Evolutionary conservation across 2,329 filamentous ascomycete species (phyloP).

Genomic region (Simplicillium sp.): DNA sequence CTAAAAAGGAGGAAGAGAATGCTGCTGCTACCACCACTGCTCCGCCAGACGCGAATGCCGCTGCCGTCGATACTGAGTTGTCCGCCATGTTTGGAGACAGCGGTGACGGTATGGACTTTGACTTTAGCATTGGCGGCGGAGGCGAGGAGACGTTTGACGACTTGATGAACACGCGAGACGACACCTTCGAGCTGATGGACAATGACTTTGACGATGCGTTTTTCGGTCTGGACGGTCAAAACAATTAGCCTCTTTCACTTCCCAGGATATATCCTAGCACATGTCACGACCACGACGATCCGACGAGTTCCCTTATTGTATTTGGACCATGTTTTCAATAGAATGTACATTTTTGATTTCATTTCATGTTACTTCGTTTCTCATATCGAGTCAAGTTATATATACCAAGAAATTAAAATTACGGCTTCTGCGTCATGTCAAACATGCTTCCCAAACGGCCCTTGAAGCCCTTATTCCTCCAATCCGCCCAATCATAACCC

Average conservation of each 20-base stretch:
- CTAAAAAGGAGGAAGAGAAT: conserved; percentile 6
- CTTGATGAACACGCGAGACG: conserved; percentile 33
- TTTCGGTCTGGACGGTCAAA: conserved; percentile 26
- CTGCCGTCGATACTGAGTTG: conserved; percentile 9
- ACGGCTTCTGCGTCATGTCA: conserved; percentile 25
- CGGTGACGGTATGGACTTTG: conserved; percentile 30
- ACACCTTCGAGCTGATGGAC: conserved; percentile 29
- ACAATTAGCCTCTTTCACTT: not conserved
- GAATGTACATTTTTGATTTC: not conserved
- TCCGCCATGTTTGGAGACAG: conserved; percentile 28
- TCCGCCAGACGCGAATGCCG: not conserved
- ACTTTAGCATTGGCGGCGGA: conserved; percentile 21
- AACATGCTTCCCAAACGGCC: conserved; percentile 27
- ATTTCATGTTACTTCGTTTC: not conserved
- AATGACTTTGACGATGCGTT: conserved; percentile 39
- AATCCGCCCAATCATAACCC: conserved; percentile 28
- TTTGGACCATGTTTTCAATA: not conserved
- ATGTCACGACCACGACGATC: too few species aligned
- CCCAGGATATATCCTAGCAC: not conserved
- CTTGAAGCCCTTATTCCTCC: conserved; percentile 26
- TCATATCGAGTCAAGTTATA: not conserved
- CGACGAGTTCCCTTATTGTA: too few species aligned
- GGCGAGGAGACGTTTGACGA: conserved; percentile 38
- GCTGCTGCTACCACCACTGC: conserved; percentile 6
- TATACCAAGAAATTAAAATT: not conserved